These are phyloP conservation scores for Aspergillus sp. DNA, from an alignment of 2,329 filamentous ascomycete genomes.

Conservation along the genomic window DNA sequence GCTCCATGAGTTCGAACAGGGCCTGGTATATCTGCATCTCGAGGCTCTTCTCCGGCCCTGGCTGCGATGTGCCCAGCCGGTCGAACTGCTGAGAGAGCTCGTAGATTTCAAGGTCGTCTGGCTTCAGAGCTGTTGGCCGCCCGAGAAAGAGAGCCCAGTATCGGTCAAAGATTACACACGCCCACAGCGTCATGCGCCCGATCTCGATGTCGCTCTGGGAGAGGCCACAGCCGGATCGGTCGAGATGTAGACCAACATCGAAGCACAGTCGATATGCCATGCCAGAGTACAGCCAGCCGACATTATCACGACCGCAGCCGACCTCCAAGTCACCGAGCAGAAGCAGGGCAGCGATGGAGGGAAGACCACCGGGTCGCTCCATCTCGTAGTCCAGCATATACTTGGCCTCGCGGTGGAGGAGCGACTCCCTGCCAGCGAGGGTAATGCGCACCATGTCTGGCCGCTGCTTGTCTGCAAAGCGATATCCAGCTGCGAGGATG, in stretches of 20 bases:
- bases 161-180: neutral
- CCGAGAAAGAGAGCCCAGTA: neutral
- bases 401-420: neutral
- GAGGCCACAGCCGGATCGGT: neutral
- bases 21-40: slow-evolving; percentile 1
- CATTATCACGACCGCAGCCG: neutral
- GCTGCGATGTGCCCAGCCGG: neutral
- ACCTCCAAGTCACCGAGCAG: neutral
- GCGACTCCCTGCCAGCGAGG: neutral
- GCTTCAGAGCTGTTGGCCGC: neutral
- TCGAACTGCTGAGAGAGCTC: neutral
- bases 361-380: neutral
- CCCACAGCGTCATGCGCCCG: neutral
- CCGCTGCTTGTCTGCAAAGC: neutral
- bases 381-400: slow-evolving; percentile 3
- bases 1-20: neutral
- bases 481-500: neutral
- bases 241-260: neutral
- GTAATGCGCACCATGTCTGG: neutral
- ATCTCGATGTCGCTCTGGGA: neutral
- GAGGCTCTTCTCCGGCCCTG: neutral
- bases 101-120: slow-evolving; percentile 1
- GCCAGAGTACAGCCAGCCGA: neutral
- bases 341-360: neutral
- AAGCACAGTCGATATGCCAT: slow-evolving; percentile 1